A percentile compares a stretch with the other conserved stretches of the same genome.
These are phyloP conservation scores for Salix suchowensis DNA, from an alignment of 345 rosid genomes.

Conservation along the genomic window DNA sequence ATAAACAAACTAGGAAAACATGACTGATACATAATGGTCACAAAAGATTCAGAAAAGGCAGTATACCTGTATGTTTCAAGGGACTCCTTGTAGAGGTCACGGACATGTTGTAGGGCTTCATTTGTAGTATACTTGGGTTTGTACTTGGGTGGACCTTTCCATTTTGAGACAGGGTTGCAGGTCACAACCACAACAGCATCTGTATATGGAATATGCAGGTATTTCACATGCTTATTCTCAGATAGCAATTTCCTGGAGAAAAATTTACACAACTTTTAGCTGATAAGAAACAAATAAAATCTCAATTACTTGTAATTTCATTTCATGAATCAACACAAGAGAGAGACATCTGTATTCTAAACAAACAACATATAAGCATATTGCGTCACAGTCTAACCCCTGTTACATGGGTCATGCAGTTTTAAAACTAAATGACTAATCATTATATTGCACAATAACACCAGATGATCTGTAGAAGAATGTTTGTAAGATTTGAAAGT, in stretches of 20 bases:
- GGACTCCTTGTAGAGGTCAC: constrained; percentile 70
- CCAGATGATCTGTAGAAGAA: not conserved
- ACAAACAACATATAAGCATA: not conserved
- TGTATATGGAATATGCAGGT: constrained; percentile 76
- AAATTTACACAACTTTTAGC: not conserved
- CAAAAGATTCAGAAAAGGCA: not conserved
- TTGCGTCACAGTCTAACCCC: constrained; percentile 1
- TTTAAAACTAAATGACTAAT: not conserved
- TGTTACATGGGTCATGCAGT: not conserved
- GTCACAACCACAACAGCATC: constrained; percentile 86
- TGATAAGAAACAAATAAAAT: constrained; percentile 2
- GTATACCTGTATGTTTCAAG: constrained; percentile 65
- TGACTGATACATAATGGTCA: not conserved
- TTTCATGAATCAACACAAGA: not conserved
- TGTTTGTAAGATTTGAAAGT: not conserved
- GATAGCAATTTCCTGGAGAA: constrained; percentile 68
- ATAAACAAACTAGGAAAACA: not conserved
- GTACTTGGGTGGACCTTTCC: constrained; percentile 79
- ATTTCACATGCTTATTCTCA: constrained; percentile 93
- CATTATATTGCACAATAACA: not conserved
- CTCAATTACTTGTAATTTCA: not conserved
- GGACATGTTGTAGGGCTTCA: constrained; percentile 66
- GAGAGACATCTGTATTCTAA: not conserved
- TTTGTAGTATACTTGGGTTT: constrained; percentile 69
- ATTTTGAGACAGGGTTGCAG: constrained; percentile 84